Percentiles rank a stretch among this genome's conserved stretches.
Evolutionary conservation across 495 filamentous ascomycete genomes (phyloP).

Genomic region (Tuber melanosporum): DNA sequence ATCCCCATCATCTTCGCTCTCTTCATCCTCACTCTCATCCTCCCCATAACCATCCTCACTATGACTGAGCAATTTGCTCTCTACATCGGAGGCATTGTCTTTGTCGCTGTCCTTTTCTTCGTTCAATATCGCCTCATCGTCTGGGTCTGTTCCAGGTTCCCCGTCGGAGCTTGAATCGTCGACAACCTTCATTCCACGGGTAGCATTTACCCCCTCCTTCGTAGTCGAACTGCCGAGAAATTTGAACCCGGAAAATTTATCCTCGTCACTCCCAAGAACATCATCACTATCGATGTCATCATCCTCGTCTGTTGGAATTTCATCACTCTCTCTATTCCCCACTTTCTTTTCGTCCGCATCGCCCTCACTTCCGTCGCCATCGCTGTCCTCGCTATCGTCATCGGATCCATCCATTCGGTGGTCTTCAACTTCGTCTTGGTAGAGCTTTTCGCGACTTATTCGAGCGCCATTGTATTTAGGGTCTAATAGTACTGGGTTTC

Average conservation of each 20-base stretch:
- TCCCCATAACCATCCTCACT: constrained; percentile 22
- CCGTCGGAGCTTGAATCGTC: constrained; percentile 13
- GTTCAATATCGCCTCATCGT: constrained; percentile 41
- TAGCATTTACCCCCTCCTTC: constrained; percentile 41
- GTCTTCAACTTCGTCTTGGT: constrained; percentile 44
- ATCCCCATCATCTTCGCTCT: constrained; percentile 33
- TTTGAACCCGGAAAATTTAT: constrained; percentile 51
- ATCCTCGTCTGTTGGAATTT: constrained; percentile 46
- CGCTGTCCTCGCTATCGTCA: constrained; percentile 44
- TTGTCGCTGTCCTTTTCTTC: constrained; percentile 44
- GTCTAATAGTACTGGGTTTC: constrained; percentile 58
- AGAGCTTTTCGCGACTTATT: constrained; percentile 66
- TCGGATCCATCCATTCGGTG: constrained; percentile 44
- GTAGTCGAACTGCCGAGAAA: constrained; percentile 53
- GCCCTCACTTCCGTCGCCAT: constrained; percentile 28
- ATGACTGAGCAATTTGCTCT: constrained; percentile 12
- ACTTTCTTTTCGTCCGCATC: constrained; percentile 21
- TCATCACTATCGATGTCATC: constrained; percentile 61
- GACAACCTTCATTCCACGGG: constrained; percentile 44
- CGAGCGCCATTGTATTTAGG: constrained; percentile 74
- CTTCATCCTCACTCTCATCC: constrained; percentile 28
- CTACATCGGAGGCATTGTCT: constrained; percentile 41
- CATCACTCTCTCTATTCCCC: constrained; percentile 37
- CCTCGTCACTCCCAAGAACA: constrained; percentile 57
- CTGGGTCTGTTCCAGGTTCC: constrained; percentile 17